Percentiles rank a stretch among this genome's conserved stretches.
These are phyloP conservation scores for Bryoerythrophyllum caledonicum DNA, from an alignment of 225 moss, liverwort and hornwort species.

Conservation along the genomic window DNA sequence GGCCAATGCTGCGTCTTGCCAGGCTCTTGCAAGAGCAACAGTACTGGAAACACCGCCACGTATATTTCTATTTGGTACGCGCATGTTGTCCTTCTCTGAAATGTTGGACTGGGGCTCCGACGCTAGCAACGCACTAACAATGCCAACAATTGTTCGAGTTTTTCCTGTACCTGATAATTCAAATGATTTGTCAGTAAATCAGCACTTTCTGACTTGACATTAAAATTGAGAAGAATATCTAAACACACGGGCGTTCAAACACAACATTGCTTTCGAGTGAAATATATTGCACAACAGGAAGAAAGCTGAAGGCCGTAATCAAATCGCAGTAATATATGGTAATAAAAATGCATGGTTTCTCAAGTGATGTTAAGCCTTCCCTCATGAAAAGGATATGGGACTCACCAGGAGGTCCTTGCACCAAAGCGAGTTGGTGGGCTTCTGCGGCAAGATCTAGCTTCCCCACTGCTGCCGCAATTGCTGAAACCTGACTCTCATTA, in stretches of 20 bases:
- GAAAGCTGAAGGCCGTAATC: neutral
- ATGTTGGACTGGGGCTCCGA: constrained; percentile 36
- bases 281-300: constrained; percentile 8
- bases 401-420: constrained; percentile 94
- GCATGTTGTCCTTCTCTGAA: constrained; percentile 44
- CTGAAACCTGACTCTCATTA: constrained; percentile 88
- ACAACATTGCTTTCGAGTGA: neutral
- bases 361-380: neutral
- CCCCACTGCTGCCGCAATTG: constrained; percentile 72
- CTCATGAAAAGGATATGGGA: neutral
- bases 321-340: neutral
- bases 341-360: neutral
- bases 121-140: constrained; percentile 84
- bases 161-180: constrained; percentile 79
- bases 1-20: constrained; percentile 94
- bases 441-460: constrained; percentile 52
- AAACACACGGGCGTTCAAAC: neutral
- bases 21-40: constrained; percentile 71
- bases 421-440: constrained; percentile 83
- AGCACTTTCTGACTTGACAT: constrained; percentile 14
- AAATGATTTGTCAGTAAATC: constrained; percentile 1
- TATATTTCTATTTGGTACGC: constrained; percentile 17
- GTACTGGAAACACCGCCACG: constrained; percentile 45
- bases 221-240: neutral
- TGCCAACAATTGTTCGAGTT: constrained; percentile 89